Evolutionary conservation across 73 alveolate genomes (phyloP).

Genomic region (Paramecium sonneborni): DNA sequence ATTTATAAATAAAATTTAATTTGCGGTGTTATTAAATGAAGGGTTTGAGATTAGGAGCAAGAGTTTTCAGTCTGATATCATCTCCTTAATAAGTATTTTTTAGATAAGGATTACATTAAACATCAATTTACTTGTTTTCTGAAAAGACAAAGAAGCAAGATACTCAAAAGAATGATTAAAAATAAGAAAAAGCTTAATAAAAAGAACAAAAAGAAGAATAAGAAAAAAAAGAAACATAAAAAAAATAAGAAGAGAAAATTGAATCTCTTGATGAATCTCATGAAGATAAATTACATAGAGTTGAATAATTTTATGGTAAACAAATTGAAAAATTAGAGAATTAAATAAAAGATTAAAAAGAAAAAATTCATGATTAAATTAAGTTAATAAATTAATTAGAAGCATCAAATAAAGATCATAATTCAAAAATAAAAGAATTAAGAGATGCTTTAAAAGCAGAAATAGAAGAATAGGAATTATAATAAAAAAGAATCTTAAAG

Average conservation of each 20-base stretch:
- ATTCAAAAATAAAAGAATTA: slow-evolving; percentile 31
- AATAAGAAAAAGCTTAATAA: neutral
- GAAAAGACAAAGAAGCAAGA: neutral
- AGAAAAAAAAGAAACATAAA: neutral
- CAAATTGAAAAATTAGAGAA: neutral
- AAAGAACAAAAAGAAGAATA: neutral
- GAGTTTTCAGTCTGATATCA: slow-evolving; percentile 4
- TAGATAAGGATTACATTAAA: neutral
- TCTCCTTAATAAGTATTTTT: neutral
- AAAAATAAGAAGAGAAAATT: neutral
- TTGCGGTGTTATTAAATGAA: slow-evolving; percentile 30
- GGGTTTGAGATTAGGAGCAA: slow-evolving; percentile 1
- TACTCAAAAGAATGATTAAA: neutral
- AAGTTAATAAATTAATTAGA: neutral
- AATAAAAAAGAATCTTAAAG: slow-evolving; percentile 72
- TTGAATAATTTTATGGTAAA: neutral
- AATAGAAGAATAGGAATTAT: slow-evolving; percentile 62
- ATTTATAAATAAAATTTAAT: neutral
- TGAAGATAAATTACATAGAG: slow-evolving; percentile 35
- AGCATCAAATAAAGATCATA: slow-evolving; percentile 30
- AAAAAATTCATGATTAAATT: neutral
- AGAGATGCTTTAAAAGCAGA: slow-evolving; percentile 50
- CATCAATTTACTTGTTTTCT: neutral
- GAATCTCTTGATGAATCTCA: slow-evolving; percentile 18
- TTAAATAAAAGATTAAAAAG: neutral